phyloP scores from a whole-genome alignment of 169 alveolate genomes.

The Plasmodium cynomolgi region DNA sequence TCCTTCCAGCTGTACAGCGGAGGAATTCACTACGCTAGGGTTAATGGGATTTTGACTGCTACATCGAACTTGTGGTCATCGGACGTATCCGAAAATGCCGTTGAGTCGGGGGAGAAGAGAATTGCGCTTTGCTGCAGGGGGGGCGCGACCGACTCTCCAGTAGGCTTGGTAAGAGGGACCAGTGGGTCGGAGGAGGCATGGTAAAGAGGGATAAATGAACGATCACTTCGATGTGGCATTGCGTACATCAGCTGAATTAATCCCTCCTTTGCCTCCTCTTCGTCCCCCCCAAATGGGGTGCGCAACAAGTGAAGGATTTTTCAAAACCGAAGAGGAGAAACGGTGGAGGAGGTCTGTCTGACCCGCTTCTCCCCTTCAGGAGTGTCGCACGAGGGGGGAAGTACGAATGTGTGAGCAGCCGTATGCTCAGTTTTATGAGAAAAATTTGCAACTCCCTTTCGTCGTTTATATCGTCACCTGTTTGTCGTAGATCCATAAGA shows the following conservation, averaged over 20 bases:
- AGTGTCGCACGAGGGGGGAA: too few relatives aligned
- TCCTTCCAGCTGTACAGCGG: constrained; percentile 80
- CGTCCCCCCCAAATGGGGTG: not conserved
- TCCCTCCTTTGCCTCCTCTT: not conserved
- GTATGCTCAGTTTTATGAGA: not conserved
- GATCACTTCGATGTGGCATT: not conserved
- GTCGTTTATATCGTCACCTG: not conserved
- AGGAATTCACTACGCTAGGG: constrained; percentile 83
- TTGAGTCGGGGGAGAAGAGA: constrained; percentile 35
- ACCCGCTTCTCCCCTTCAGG: too few relatives aligned
- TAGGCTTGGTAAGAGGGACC: not conserved
- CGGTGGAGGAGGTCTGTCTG: too few relatives aligned
- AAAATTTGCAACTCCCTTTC: not conserved
- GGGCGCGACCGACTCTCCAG: not conserved
- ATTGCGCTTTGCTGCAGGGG: constrained; percentile 55
- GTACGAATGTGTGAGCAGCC: not conserved
- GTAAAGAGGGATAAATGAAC: not conserved
- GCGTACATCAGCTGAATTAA: not conserved
- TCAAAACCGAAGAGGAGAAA: not conserved
- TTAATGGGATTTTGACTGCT: constrained; percentile 81
- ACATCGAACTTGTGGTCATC: constrained; percentile 80
- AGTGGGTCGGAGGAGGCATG: not conserved
- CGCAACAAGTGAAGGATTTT: not conserved
- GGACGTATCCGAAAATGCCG: constrained; percentile 35
- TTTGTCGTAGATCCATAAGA: not conserved